Base-by-base conservation (phyloP, 2,329 filamentous ascomycete species). In the Sporothrix euskadiensis region DNA sequence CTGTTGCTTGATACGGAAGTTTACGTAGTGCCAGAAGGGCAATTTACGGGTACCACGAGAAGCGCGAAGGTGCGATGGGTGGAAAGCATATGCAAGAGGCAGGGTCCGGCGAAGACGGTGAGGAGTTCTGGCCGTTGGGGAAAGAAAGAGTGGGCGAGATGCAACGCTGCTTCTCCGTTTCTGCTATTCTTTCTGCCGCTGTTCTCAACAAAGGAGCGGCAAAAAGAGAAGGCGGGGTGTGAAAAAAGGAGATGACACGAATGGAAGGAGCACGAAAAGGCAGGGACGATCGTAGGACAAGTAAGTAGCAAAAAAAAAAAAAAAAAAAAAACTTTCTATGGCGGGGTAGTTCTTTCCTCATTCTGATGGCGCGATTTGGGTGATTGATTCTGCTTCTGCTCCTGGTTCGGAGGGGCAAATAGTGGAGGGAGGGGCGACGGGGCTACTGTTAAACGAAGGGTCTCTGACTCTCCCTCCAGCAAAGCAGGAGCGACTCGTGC, bases 321-420 rank as follows among this genome's bases (percentile, higher is more conserved):
- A 52, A 35, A 26, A 26, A 52, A 69, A 71, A 70, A 68, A 52
- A 39, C 41, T 35, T 52, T 59, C 19, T 57, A 41, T 73, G 61
- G 73, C 69, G 73, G 73, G 73, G 73, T 73, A 69, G 69, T 70
- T 59, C 66, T 73, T 65, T 70, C 52, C 69, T 70, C 69, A 54
- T 61, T n/a, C 14, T 32, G 49, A 71, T 71, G 69, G 72, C 69
- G 69, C 68, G 57, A 69, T 73, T n/a, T 59, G 44, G 39, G 61
- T 16, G 61, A 47, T 6, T 26, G 32, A 57, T 47, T 49, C 19
- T 61, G 32, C 72, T 47, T 49, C 19, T 61, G 32, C 72, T 56
- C 72, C 47, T 73, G 32, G 30, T 44, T 73, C 66, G 69, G 72
- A 73, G 72, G 66, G 66, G 71, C 65, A 56, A 69, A 22, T 5